Percentiles rank a stretch among this genome's conserved stretches.
These are phyloP conservation scores for Phytophthora aleatoria DNA, from an alignment of 352 stramenopile species.

Conservation along the genomic window DNA sequence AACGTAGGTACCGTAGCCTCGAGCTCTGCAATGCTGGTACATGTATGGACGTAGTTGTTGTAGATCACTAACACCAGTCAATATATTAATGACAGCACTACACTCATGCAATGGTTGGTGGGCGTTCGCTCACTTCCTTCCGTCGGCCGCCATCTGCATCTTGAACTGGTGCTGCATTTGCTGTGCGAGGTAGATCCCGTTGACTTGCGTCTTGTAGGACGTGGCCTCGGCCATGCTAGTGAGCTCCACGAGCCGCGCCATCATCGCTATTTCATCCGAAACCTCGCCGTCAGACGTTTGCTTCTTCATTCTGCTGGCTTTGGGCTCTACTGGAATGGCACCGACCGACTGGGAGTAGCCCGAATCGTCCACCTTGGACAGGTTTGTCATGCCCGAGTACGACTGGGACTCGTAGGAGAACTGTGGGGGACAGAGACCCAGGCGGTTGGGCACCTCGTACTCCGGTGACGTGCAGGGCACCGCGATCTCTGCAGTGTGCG, in stretches of 20 bases:
- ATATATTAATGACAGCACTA: constrained; percentile 18
- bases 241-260: constrained; percentile 32
- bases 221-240: constrained; percentile 37
- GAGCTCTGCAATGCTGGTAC: neutral
- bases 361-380: constrained; percentile 4
- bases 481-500: constrained; percentile 16
- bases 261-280: constrained; percentile 21
- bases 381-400: constrained; percentile 16
- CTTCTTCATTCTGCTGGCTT: constrained; percentile 16
- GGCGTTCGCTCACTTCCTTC: constrained; percentile 22
- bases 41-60: neutral
- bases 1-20: neutral
- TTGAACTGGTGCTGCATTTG: constrained; percentile 33
- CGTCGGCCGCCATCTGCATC: constrained; percentile 9
- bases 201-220: constrained; percentile 36
- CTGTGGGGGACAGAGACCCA: constrained; percentile 3
- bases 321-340: constrained; percentile 13
- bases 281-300: constrained; percentile 5
- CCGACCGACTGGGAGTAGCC: constrained; percentile 23
- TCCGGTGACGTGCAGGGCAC: constrained; percentile 24
- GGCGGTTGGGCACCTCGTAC: constrained; percentile 23
- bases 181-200: constrained; percentile 37
- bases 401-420: constrained; percentile 9
- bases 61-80: constrained; percentile 12
- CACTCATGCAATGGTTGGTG: constrained; percentile 9